Evolutionary conservation across 169 alveolate species (phyloP).

Genomic region (Eimeria brunetti): DNA sequence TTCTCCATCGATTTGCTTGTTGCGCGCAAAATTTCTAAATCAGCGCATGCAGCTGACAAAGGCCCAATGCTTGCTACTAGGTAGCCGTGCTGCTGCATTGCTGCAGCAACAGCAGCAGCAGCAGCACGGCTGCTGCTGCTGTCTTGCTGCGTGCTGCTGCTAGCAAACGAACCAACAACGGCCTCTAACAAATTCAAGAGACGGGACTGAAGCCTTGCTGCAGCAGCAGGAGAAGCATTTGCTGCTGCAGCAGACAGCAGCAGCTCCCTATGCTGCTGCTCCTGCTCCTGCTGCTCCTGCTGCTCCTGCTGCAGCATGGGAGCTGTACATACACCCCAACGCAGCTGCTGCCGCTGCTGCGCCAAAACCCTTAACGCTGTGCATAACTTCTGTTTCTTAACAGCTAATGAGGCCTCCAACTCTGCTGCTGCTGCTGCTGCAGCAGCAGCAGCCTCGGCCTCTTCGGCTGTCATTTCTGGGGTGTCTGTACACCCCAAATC

Average conservation of each 20-base stretch:
- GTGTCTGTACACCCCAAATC: neutral
- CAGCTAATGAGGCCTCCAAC: neutral
- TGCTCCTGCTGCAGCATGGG: neutral
- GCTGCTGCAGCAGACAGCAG: neutral
- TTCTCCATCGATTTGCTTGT: neutral
- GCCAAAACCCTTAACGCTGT: neutral
- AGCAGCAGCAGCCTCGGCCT: neutral
- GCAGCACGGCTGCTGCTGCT: conserved; percentile 3
- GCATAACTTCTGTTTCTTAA: neutral
- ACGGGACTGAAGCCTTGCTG: neutral
- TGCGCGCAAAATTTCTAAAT: neutral
- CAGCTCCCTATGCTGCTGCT: neutral
- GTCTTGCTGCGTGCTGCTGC: neutral
- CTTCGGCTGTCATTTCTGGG: neutral
- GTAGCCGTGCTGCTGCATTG: conserved; percentile 35
- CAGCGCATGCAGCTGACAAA: conserved; percentile 8
- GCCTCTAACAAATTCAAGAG: neutral
- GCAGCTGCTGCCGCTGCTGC: neutral
- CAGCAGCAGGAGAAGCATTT: neutral
- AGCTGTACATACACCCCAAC: neutral
- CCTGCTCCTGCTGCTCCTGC: no score
- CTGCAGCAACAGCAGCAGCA: conserved; percentile 42
- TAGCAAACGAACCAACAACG: neutral
- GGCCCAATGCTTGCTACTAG: neutral
- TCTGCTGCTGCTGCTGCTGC: conserved; percentile 14